These are phyloP conservation scores for Hypoxylon rickii DNA, from an alignment of 495 filamentous ascomycete genomes.

Conservation along the genomic window DNA sequence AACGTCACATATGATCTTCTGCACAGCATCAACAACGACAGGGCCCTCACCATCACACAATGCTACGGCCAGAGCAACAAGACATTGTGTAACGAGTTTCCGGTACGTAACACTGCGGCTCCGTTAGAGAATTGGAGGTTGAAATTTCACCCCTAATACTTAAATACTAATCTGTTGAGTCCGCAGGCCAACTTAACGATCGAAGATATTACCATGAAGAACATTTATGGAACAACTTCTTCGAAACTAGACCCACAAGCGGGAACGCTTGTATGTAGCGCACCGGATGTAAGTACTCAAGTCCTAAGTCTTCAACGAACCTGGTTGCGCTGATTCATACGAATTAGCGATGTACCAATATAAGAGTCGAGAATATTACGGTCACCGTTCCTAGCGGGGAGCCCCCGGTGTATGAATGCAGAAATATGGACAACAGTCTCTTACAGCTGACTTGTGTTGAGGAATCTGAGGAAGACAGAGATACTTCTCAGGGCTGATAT, in stretches of 20 bases:
- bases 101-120: no score
- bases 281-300: constrained; percentile 20
- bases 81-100: constrained; percentile 27
- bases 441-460: constrained; percentile 18
- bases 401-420: constrained; percentile 27
- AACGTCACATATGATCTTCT: constrained; percentile 66
- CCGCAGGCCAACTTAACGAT: constrained; percentile 34
- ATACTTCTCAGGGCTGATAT: constrained; percentile 16
- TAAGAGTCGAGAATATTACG: constrained; percentile 27
- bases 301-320: neutral
- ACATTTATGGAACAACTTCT: constrained; percentile 29
- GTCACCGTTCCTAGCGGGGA: constrained; percentile 24
- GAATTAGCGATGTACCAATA: constrained; percentile 22
- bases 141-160: no score
- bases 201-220: constrained; percentile 34
- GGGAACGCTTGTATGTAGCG: constrained; percentile 31
- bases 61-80: constrained; percentile 59
- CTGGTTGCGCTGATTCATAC: neutral
- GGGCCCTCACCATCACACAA: constrained; percentile 63
- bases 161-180: no score
- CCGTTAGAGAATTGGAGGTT: no score
- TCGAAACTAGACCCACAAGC: constrained; percentile 24
- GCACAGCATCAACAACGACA: constrained; percentile 61
- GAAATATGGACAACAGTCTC: constrained; percentile 25
- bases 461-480: constrained; percentile 16